Base-by-base conservation (phyloP, 345 rosid species). In the Excoecaria cochinchinensis region DNA sequence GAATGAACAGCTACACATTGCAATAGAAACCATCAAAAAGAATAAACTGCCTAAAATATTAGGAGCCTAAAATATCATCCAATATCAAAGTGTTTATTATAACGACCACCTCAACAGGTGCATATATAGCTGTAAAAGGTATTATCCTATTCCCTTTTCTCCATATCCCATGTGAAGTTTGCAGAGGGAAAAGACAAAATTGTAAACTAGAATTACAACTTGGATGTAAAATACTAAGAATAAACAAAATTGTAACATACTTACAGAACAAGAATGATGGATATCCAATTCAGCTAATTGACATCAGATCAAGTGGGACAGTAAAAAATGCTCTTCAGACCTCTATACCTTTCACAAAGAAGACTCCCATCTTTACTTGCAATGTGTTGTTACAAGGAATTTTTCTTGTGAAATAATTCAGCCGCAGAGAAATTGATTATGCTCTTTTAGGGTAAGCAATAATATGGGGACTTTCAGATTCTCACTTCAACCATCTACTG, bases 211-310 rank as follows among this genome's bases (percentile, higher is more conserved):
- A 53, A 53, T 55, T 44, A 44, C 19, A 74, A 9, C 56, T 24
- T 31, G 39, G 65, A 19, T 12, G 36, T 69, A 42, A 40, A 61
- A 51, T 12, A 57, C 2, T 67, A 14, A 56, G 4, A 19, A 4
- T n/a, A 62, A 77, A 69, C 89, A 88, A 88, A 88, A 86, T 84
- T 81, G 85, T 70, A 68, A 8, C 58, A 80, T 73, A 71, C 69
- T 71, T 80, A 62, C 76, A 77, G 8, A 39, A 72, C 39, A 74
- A 78, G 58, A 60, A 39, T 24, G 25, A 58, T 12, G 19, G 66
- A 21, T 66, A 24, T 22, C 52, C 48, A 68, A 14, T 31, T 66
- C 57, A 63, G 25, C 73, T 22, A 72, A 31, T 7, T 44, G 53
- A 44, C 15, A 44, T 8, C 0, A 25, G n/a, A 72, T 7, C 17